A percentile compares a stretch with the other conserved stretches of the same genome.
Conservation (phyloP, 2,329 filamentous ascomycete species). For the Exserohilum rostratum region DNA sequence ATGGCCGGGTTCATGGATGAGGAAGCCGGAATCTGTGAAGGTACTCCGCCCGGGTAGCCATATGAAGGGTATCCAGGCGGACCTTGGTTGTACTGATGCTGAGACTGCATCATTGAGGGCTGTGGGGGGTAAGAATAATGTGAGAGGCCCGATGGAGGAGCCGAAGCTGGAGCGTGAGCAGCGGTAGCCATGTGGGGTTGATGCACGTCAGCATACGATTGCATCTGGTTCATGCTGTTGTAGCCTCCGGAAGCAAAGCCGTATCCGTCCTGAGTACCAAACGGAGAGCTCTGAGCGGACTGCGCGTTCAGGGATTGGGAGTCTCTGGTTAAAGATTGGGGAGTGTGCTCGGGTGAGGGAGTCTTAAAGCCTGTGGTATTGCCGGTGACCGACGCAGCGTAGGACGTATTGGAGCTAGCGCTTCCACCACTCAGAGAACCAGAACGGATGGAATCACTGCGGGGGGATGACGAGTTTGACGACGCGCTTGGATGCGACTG, state of each 20-base stretch:
- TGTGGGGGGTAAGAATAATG: conserved; percentile 77
- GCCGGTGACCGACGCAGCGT: conserved; percentile 61
- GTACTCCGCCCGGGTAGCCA: conserved; percentile 75
- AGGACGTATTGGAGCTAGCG: conserved; percentile 62
- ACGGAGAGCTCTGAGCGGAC: conserved; percentile 48
- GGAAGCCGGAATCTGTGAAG: conserved; percentile 73
- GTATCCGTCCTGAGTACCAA: conserved; percentile 49
- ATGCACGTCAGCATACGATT: conserved; percentile 85
- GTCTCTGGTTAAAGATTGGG: conserved; percentile 50
- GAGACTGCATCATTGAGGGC: conserved; percentile 73
- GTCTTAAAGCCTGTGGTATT: conserved; percentile 70
- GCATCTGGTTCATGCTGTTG: conserved; percentile 78
- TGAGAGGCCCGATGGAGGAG: conserved; percentile 72
- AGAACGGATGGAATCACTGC: conserved; percentile 74
- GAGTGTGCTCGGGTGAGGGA: conserved; percentile 71
- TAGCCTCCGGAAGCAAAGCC: conserved; percentile 48
- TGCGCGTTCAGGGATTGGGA: conserved; percentile 47
- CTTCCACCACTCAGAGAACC: conserved; percentile 57
- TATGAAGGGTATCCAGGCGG: conserved; percentile 70
- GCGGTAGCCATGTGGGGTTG: conserved; percentile 77
- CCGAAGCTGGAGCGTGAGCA: conserved; percentile 76
- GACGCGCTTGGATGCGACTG: conserved; percentile 68
- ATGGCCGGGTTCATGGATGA: conserved; percentile 70
- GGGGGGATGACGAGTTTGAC: conserved; percentile 75
- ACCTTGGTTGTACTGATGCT: conserved; percentile 67